Evolutionary conservation across 1,139 yeast species (phyloP).

Genomic region (Pneumocystis carinii): DNA sequence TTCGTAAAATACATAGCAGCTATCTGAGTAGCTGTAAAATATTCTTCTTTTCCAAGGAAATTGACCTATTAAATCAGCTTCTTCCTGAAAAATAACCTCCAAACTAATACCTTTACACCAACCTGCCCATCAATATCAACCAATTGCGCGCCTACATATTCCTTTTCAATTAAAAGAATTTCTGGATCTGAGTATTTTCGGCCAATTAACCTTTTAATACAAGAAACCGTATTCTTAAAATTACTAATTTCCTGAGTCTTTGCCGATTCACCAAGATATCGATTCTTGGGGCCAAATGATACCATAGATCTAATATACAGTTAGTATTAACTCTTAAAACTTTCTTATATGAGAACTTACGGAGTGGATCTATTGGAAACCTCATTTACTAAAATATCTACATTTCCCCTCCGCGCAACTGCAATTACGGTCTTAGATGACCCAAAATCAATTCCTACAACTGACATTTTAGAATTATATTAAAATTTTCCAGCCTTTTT

Average conservation of each 20-base stretch:
- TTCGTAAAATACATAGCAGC: conserved; percentile 91
- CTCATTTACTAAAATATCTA: conserved; percentile 94
- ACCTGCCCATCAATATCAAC: conserved; percentile 52
- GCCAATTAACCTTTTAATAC: conserved; percentile 83
- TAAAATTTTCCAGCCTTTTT: conserved; percentile 55
- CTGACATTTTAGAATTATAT: neutral
- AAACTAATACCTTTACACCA: conserved; percentile 39
- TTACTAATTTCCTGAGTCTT: conserved; percentile 93
- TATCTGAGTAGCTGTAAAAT: conserved; percentile 76
- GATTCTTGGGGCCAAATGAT: conserved; percentile 78
- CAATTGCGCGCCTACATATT: conserved; percentile 51
- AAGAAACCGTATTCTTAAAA: conserved; percentile 89
- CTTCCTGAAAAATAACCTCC: neutral
- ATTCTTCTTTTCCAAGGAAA: conserved; percentile 62
- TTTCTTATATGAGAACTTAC: conserved; percentile 8
- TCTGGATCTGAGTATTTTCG: conserved; percentile 64
- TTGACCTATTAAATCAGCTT: conserved; percentile 32
- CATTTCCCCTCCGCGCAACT: conserved; percentile 96
- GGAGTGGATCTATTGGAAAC: conserved; percentile 97
- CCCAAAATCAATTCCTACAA: conserved; percentile 91
- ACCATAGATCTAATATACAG: conserved; percentile 39
- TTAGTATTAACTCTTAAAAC: conserved; percentile 1
- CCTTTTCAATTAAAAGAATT: conserved; percentile 48
- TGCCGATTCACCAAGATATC: conserved; percentile 90
- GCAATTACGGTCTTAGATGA: conserved; percentile 86